Evolutionary conservation across 306 rosid species (phyloP).

Genomic region (Aeschynomene evenia): DNA sequence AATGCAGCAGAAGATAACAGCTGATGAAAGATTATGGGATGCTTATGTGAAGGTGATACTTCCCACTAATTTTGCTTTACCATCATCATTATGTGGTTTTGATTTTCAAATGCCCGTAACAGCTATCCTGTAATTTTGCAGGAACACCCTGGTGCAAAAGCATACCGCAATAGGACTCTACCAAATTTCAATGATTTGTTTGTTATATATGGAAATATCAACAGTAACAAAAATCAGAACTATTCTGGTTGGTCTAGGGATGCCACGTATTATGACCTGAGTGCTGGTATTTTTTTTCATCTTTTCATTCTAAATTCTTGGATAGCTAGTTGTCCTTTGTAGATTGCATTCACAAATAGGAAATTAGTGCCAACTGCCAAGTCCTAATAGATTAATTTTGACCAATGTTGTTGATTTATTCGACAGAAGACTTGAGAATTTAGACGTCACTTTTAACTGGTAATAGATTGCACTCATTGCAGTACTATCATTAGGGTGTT

Average conservation of each 20-base stretch:
- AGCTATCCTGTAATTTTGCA: conserved; percentile 40
- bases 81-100: background rate
- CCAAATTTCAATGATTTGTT: conserved; percentile 58
- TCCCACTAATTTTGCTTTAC: background rate
- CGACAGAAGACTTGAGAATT: background rate
- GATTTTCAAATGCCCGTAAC: conserved; percentile 4
- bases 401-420: background rate
- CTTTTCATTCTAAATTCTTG: background rate
- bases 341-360: background rate
- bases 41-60: conserved; percentile 47
- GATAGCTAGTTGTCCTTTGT: background rate
- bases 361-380: background rate
- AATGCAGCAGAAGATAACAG: conserved; percentile 50
- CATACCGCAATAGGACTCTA: conserved; percentile 46
- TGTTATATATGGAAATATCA: conserved; percentile 48
- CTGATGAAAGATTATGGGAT: conserved; percentile 51
- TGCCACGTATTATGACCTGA: conserved; percentile 26
- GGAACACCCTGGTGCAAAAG: conserved; percentile 43
- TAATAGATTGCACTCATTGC: background rate
- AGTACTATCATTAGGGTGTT: background rate
- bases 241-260: conserved; percentile 30
- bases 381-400: background rate
- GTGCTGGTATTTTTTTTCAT: conserved; percentile 36
- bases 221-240: background rate
- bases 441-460: background rate